A percentile compares a stretch with the other conserved stretches of the same genome.
Conservation (phyloP, 331 rosid genomes). For the Erythrophleum ivorense region DNA sequence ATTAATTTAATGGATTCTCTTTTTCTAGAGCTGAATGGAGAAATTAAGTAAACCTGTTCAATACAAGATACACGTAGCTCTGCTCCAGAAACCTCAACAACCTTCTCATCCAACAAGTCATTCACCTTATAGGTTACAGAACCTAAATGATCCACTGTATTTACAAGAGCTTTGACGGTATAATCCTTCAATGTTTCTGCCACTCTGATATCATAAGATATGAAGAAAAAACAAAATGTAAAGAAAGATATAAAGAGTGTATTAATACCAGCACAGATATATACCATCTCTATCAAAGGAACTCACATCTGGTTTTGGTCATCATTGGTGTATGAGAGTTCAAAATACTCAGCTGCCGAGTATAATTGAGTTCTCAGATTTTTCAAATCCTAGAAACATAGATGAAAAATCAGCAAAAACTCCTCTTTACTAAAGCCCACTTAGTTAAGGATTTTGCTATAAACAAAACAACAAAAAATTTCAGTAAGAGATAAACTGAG, state of each 20-base stretch:
- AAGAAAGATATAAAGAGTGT: conserved; percentile 20
- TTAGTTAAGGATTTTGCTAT: conserved; percentile 10
- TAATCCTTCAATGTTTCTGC: conserved; percentile 94
- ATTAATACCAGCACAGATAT: conserved; percentile 15
- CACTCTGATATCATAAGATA: conserved; percentile 60
- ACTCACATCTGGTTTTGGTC: conserved; percentile 93
- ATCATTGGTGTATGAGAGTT: conserved; percentile 85
- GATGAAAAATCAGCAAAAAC: conserved; percentile 34
- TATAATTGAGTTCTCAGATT: conserved; percentile 85
- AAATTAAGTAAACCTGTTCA: conserved; percentile 62
- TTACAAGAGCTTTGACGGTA: conserved; percentile 94
- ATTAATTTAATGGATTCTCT: neutral
- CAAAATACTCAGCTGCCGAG: conserved; percentile 97
- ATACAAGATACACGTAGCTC: conserved; percentile 72
- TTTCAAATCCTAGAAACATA: conserved; percentile 82
- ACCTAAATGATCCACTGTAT: conserved; percentile 99
- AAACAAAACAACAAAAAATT: conserved; percentile 7
- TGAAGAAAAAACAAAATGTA: conserved; percentile 21
- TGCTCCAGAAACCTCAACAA: conserved; percentile 74
- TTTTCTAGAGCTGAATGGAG: conserved; percentile 9
- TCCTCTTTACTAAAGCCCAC: neutral
- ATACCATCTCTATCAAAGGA: conserved; percentile 31
- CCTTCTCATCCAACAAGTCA: conserved; percentile 75
- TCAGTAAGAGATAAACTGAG: neutral
- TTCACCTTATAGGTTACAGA: conserved; percentile 91